A percentile compares a stretch with the other conserved stretches of the same genome.
Evolutionary conservation across 305 asterid species (phyloP).

Genomic region (Fraxinus floribunda): DNA sequence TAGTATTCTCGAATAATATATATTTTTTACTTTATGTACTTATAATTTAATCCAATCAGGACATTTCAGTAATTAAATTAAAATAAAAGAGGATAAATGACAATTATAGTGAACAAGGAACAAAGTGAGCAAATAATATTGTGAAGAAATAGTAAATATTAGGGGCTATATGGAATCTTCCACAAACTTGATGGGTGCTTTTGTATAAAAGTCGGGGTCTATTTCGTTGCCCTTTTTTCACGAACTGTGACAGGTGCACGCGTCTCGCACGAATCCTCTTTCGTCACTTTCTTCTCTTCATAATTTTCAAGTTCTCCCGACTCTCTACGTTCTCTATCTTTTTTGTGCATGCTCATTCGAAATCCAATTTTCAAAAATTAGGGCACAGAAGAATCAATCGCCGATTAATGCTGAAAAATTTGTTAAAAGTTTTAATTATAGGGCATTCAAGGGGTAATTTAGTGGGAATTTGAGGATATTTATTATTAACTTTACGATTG

Average conservation of each 20-base stretch:
- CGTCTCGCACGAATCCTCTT: constrained; percentile 28
- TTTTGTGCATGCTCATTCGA: constrained; percentile 48
- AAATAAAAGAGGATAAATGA: not conserved
- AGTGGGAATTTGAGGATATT: constrained; percentile 24
- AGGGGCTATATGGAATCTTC: not conserved
- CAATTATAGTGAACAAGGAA: not conserved
- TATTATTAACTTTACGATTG: constrained; percentile 17
- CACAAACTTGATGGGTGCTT: not conserved
- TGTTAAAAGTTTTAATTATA: constrained; percentile 44
- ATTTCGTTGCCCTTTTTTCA: not conserved
- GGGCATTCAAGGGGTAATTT: constrained; percentile 31
- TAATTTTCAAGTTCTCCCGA: not conserved
- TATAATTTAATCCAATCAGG: not conserved
- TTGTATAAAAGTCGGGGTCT: not conserved
- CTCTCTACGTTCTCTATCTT: constrained; percentile 20
- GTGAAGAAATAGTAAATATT: no score
- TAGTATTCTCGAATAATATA: no score
- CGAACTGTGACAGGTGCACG: not conserved
- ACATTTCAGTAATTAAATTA: not conserved
- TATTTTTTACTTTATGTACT: no score
- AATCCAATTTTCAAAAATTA: constrained; percentile 38
- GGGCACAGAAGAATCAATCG: constrained; percentile 29
- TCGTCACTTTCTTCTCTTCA: constrained; percentile 25
- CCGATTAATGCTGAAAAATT: constrained; percentile 26
- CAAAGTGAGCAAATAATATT: not conserved